phyloP scores from a whole-genome alignment of 2,329 filamentous ascomycete species.

The Colletotrichum chrysophilum region DNA sequence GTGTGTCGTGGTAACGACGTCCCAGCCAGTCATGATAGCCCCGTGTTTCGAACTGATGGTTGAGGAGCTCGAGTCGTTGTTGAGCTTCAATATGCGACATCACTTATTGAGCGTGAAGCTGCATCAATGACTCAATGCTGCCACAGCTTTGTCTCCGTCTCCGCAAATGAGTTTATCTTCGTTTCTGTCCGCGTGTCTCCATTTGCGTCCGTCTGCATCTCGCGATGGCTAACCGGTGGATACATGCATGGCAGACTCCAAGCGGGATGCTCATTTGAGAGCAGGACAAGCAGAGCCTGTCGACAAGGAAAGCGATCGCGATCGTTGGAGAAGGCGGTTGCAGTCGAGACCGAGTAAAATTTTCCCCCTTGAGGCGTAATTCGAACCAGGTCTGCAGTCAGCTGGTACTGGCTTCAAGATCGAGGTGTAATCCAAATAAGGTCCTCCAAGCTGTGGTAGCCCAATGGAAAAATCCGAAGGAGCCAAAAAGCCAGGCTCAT shows the following conservation, averaged over 20 bases:
- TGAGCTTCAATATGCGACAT: not conserved
- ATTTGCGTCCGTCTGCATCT: not conserved
- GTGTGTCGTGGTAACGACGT: constrained; percentile 4
- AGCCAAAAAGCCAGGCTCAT: not conserved
- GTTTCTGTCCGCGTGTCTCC: not conserved
- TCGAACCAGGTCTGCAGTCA: not conserved
- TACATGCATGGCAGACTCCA: not conserved
- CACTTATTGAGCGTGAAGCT: not conserved
- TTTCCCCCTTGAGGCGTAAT: not conserved
- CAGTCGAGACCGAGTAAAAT: not conserved
- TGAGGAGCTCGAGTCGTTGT: not conserved
- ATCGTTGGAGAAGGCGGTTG: not conserved
- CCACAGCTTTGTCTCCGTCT: not conserved
- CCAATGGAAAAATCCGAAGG: not conserved
- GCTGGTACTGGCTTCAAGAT: not conserved
- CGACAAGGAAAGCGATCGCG: not conserved
- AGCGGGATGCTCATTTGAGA: not conserved
- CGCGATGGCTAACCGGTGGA: not conserved
- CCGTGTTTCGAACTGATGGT: constrained; percentile 16
- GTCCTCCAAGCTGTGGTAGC: not conserved
- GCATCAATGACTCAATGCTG: not conserved
- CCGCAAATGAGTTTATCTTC: not conserved
- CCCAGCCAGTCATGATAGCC: not conserved
- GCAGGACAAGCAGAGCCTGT: not conserved
- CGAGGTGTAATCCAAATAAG: not conserved